Evolutionary conservation across 179 eudicot genomes (phyloP).

Genomic region (Gypsophila paniculata): DNA sequence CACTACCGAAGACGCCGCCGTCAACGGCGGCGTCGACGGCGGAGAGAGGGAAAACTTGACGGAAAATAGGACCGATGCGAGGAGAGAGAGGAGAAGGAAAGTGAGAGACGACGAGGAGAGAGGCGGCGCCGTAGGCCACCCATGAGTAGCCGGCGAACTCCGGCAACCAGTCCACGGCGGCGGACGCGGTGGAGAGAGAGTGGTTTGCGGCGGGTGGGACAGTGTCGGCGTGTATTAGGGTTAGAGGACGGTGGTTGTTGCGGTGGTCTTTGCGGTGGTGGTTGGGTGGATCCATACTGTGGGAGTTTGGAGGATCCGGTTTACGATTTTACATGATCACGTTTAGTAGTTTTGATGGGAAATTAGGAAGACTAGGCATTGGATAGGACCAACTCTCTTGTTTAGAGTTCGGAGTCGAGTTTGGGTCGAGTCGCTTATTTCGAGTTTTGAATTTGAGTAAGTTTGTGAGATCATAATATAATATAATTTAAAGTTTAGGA

Average conservation of each 20-base stretch:
- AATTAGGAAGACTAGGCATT: too few species aligned
- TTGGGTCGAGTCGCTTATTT: not conserved
- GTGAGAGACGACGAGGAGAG: slow-evolving; percentile 86
- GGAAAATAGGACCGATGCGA: slow-evolving; percentile 47
- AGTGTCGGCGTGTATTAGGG: slow-evolving; percentile 48
- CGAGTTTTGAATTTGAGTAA: too few species aligned
- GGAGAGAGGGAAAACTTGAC: slow-evolving; percentile 60
- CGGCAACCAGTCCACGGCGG: slow-evolving; percentile 57
- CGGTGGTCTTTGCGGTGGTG: slow-evolving; percentile 21
- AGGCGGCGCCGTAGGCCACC: slow-evolving; percentile 84
- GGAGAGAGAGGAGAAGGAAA: slow-evolving; percentile 58
- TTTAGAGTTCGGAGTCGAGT: not conserved
- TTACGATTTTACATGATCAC: not conserved
- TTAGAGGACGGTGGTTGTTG: slow-evolving; percentile 44
- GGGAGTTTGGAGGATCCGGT: not conserved
- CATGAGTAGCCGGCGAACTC: slow-evolving; percentile 84
- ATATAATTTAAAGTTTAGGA: too few species aligned
- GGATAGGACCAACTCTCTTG: too few species aligned
- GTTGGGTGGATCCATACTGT: not conserved
- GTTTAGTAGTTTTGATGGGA: too few species aligned
- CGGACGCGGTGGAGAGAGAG: slow-evolving; percentile 33
- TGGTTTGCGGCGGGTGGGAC: slow-evolving; percentile 69
- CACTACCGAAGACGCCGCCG: not conserved
- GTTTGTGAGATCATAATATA: too few species aligned
- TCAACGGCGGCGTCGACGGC: slow-evolving; percentile 18